Evolutionary conservation across 139 green algal species (phyloP).

Genomic region (Chlorella sp.): DNA sequence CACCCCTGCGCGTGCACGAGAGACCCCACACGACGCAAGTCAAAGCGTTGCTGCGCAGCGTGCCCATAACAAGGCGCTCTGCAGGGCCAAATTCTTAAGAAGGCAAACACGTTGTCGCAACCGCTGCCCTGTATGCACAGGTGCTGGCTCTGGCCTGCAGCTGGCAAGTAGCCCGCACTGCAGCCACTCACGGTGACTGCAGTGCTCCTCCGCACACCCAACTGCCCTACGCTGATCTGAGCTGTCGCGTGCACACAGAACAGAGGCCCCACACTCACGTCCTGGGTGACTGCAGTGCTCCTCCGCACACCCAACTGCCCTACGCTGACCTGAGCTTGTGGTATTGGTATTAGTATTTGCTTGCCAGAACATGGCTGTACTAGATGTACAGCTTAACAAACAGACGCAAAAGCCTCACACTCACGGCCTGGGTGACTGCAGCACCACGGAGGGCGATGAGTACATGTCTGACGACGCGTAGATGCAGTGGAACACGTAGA

Average conservation of each 20-base stretch:
- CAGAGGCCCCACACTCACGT: constrained; percentile 11
- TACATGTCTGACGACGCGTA: constrained; percentile 82
- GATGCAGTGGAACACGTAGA: constrained; percentile 80
- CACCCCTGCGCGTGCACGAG: constrained; percentile 21
- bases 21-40: not conserved
- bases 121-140: not conserved
- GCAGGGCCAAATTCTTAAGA: not conserved
- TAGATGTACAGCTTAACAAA: not conserved
- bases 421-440: constrained; percentile 54
- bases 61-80: not conserved
- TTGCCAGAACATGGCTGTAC: too few species aligned
- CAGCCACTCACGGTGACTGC: not conserved
- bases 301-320: not conserved
- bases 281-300: not conserved
- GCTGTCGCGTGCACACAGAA: not conserved
- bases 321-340: too few species aligned
- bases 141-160: not conserved
- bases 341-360: too few species aligned
- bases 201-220: not conserved
- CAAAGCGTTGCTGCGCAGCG: not conserved
- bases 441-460: constrained; percentile 88
- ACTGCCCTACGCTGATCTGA: too few species aligned
- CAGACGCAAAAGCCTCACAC: constrained; percentile 1
- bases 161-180: not conserved
- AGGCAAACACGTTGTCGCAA: not conserved